Evolutionary conservation across 352 stramenopile genomes (phyloP).

Genomic region (Phytophthora quininea): DNA sequence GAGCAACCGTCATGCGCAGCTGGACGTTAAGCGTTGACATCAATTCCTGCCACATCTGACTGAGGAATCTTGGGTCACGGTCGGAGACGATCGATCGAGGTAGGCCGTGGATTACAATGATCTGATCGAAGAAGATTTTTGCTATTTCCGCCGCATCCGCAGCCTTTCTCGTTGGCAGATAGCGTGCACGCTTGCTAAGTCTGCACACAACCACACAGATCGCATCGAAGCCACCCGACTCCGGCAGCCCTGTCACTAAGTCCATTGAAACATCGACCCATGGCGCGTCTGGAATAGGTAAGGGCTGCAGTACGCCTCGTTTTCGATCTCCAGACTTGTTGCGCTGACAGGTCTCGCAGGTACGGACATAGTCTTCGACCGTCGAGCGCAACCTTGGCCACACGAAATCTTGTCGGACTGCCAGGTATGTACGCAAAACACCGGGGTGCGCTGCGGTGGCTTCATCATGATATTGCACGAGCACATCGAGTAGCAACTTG

Average conservation of each 20-base stretch:
- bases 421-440: neutral
- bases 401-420: slow-evolving; percentile 4
- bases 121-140: slow-evolving; percentile 1
- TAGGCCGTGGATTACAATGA: neutral
- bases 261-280: slow-evolving; percentile 4
- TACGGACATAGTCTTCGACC: slow-evolving; percentile 7
- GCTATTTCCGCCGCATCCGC: neutral
- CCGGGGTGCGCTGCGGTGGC: neutral
- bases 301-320: slow-evolving; percentile 4
- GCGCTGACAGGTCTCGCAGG: neutral
- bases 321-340: slow-evolving; percentile 2
- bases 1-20: slow-evolving; percentile 5
- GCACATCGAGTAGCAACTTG: neutral
- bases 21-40: neutral
- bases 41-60: neutral
- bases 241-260: neutral
- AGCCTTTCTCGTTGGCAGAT: neutral
- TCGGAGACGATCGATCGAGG: neutral
- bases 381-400: neutral
- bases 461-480: slow-evolving; percentile 8
- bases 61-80: neutral
- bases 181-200: neutral
- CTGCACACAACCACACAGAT: slow-evolving; percentile 1
- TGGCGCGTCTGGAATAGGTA: neutral
- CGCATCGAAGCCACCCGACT: slow-evolving; percentile 2